Base-by-base conservation (phyloP, 2,329 filamentous ascomycete species). In the Phoma sp. region DNA sequence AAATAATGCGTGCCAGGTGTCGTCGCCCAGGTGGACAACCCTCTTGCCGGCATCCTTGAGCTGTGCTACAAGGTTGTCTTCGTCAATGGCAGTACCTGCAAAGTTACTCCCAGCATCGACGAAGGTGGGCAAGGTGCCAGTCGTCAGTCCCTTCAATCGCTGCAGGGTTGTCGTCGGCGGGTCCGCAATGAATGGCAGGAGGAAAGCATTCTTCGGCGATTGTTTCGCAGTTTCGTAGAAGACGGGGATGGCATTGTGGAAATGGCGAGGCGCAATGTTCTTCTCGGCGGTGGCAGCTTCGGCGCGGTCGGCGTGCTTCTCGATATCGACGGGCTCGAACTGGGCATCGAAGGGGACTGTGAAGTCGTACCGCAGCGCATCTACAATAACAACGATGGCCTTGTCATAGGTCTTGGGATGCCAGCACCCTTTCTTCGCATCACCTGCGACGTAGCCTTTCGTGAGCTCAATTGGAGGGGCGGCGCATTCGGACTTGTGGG, bases 341-440 rank as follows among this genome's bases (percentile, higher is more conserved):
- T 81, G 75, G 52, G 84, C 78, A 39, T 80, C 77, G 56, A 89
- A 88, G 0, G 95, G 95, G 9, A 98, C 86, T 0, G 93, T 96
- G 67, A 99, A 99, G 75, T 99, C 95, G 77, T 99, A 99, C 56
- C 95, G 89, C 54, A 99, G 82, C 47, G 95, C 95, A 75, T 99
- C 95, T 53, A 99, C 89, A 45, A 99, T 79, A 51, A 99, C 84
- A 23, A 99, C 84, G 41, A 99, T 87, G 9, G 93, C 93, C 72
- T 93, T 95, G 59, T 96, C 86, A 71, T 98, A 99, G 2, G 87
- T 90, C 78, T 91, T 96, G 30, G 92, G 91, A 73, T 98, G 92
- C 95, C 95, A 99, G 82, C 95, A 99, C 61, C 95, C 95, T 52
- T 82, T 80, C 22, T 84, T 73, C 22, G 75, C 61, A 25, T 76